Base-by-base conservation (phyloP, 1,139 yeast species). In the Trichomonascaceae sp. region DNA sequence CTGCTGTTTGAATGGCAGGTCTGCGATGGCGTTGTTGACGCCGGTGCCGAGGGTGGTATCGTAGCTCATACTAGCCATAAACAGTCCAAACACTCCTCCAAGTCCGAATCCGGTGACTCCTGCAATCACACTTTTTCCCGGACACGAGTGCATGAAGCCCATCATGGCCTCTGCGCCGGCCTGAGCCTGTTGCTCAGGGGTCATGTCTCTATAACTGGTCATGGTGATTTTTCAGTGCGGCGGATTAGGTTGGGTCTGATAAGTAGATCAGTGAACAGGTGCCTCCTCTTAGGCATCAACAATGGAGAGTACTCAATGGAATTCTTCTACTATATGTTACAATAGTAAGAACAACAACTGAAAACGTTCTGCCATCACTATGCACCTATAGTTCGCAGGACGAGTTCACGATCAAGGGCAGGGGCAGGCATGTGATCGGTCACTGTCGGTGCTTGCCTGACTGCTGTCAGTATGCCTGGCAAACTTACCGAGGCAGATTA, bases 81-180 rank as follows among this genome's bases (percentile, higher is more conserved):
- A 87, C 35, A 89, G 64, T 42, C 98, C 97, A 56, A 89, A 85
- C 42, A 87, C 81, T 43, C 96, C 98, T 60, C 98, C 98, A 31
- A 89, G 71, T 27, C 78, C 89, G 60, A 85, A 89, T 29, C 98
- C 98, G 13, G 93, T 76, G 15, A 77, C 96, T 40, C 96, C 97
- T 13, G 95, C 81, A 67, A 87, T 75, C 26, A 69, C 75, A 0
- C 95, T 74, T 56, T 89, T 89, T 16, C 97, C 97, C 0, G 97
- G 96, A 61, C 98, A 89, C 13, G 94, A 81, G 44, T 78, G 77
- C 87, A 85, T 82, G 58, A 79, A 71, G 35, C 67, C 72, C 54
- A 84, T 71, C 77, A 87, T 79, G 53, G 73, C 75, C 48, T 65
- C 64, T n/a, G 96, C 96, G 11, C 94, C 94, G 39, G 73, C 76